phyloP scores from a whole-genome alignment of 805 yeast genomes.

The Wickerhamiella alocasiicola region DNA sequence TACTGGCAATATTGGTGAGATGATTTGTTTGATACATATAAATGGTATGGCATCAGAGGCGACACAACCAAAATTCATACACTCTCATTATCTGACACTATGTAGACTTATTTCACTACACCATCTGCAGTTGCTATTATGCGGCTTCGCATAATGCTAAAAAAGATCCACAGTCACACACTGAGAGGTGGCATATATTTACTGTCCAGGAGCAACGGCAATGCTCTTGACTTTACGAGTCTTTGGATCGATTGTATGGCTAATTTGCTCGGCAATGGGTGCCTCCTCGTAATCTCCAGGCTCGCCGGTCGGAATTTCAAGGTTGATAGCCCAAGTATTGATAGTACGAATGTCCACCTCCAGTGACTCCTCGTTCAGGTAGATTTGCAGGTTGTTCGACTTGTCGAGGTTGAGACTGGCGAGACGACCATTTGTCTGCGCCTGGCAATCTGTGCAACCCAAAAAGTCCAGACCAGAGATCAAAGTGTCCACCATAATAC shows the following conservation, averaged over 20 bases:
- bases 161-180: no score
- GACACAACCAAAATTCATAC: no score
- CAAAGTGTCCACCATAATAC: conserved; percentile 69
- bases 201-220: conserved; percentile 10
- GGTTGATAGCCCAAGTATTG: conserved; percentile 71
- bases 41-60: no score
- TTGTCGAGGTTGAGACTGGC: conserved; percentile 84
- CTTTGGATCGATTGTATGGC: conserved; percentile 39
- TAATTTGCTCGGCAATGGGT: conserved; percentile 85
- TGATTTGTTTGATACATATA: no score
- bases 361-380: conserved; percentile 59
- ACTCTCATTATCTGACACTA: no score
- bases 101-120: no score
- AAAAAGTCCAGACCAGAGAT: conserved; percentile 83
- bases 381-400: conserved; percentile 73
- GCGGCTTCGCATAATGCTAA: no score
- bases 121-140: no score
- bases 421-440: conserved; percentile 71
- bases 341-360: conserved; percentile 72
- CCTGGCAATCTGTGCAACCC: conserved; percentile 65
- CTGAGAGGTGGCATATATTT: background rate
- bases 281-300: conserved; percentile 64
- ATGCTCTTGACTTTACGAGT: conserved; percentile 9
- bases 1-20: no score
- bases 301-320: conserved; percentile 62